A percentile compares a stretch with the other conserved stretches of the same genome.
phyloP scores from a whole-genome alignment of 1,139 yeast species.

The Geotrichum candidum region DNA sequence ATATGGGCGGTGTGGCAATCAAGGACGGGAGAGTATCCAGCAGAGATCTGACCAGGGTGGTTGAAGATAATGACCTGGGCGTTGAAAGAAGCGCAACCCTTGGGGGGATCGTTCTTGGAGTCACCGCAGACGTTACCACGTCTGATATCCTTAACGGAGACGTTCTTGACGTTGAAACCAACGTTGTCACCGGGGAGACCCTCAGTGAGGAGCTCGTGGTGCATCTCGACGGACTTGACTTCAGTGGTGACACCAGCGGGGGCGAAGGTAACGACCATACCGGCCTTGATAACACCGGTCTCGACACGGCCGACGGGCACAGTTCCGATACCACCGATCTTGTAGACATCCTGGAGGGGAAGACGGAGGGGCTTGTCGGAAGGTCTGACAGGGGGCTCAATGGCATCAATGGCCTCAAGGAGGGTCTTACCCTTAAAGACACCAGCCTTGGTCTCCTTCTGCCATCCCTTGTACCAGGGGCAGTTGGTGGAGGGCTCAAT shows the following conservation, averaged over 20 bases:
- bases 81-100: conserved; percentile 74
- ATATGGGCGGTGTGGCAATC: conserved; percentile 95
- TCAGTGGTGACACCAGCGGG: conserved; percentile 92
- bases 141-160: conserved; percentile 88
- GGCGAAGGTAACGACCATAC: conserved; percentile 86
- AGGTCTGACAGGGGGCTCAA: conserved; percentile 82
- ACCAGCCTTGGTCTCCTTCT: conserved; percentile 79
- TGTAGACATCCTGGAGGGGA: conserved; percentile 88
- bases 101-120: conserved; percentile 92
- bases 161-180: conserved; percentile 93
- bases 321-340: conserved; percentile 90
- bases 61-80: conserved; percentile 87
- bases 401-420: conserved; percentile 81
- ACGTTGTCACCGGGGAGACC: conserved; percentile 95
- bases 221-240: conserved; percentile 92
- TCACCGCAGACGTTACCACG: conserved; percentile 96
- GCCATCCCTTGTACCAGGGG: conserved; percentile 92
- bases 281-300: conserved; percentile 88
- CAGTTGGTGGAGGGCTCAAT: conserved; percentile 76
- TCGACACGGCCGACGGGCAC: conserved; percentile 94
- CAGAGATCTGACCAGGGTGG: conserved; percentile 92
- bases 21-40: conserved; percentile 90
- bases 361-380: conserved; percentile 87
- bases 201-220: conserved; percentile 79
- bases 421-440: conserved; percentile 76